Evolutionary conservation across 202 grass and related monocot genomes (phyloP).

Genomic region (Eragrostis tef): DNA sequence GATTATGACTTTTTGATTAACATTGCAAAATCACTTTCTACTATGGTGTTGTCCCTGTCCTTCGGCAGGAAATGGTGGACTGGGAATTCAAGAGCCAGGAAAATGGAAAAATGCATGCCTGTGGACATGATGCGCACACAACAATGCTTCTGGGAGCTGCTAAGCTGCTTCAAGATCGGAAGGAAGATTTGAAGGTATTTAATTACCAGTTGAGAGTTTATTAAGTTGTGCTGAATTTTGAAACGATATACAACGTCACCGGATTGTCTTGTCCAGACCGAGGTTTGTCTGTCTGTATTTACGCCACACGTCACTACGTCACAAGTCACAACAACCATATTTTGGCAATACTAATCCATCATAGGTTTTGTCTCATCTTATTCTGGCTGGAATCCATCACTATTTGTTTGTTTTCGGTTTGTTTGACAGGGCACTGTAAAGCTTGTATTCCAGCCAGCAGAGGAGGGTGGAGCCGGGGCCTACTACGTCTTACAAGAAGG

Average conservation of each 20-base stretch:
- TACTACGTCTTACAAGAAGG: slow-evolving; percentile 66
- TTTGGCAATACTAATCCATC: neutral
- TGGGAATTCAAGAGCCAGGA: slow-evolving; percentile 48
- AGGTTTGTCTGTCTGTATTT: neutral
- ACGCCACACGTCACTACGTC: slow-evolving; percentile 33
- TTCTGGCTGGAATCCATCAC: neutral
- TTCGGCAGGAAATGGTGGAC: slow-evolving; percentile 39
- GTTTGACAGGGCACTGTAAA: slow-evolving; percentile 63
- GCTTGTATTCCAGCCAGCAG: slow-evolving; percentile 72
- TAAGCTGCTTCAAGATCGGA: slow-evolving; percentile 36
- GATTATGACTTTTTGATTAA: too few species aligned
- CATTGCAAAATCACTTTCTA: too few species aligned
- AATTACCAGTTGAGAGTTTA: neutral
- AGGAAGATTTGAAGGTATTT: slow-evolving; percentile 22
- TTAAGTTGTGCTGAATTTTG: neutral
- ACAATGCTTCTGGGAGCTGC: slow-evolving; percentile 46
- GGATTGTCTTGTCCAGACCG: neutral
- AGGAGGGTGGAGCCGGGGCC: slow-evolving; percentile 61
- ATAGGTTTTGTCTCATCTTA: neutral
- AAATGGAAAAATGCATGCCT: slow-evolving; percentile 43
- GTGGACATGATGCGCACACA: slow-evolving; percentile 46
- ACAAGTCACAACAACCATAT: neutral
- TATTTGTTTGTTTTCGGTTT: neutral
- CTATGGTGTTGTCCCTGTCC: neutral
- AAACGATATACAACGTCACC: neutral